A percentile compares a stretch with the other conserved stretches of the same genome.
These are phyloP conservation scores for Dactylellina haptotyla DNA, from an alignment of 2,329 filamentous ascomycete species.

Conservation along the genomic window DNA sequence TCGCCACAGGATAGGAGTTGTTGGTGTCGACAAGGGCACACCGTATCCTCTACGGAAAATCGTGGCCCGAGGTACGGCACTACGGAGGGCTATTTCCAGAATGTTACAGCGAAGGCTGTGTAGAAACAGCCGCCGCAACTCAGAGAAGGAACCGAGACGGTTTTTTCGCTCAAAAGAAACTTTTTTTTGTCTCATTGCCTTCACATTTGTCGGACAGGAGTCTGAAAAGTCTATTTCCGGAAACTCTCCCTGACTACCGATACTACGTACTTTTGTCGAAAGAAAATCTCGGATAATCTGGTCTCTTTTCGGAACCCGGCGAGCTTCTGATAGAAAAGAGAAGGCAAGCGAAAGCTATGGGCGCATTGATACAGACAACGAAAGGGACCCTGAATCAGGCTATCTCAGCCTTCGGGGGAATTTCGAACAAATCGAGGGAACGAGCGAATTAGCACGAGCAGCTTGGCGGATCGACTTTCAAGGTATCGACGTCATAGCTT, in stretches of 20 bases:
- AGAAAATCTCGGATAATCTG: conserved; percentile 25
- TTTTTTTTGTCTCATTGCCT: conserved; percentile 21
- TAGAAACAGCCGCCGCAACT: conserved; percentile 20
- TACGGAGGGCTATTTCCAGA: conserved; percentile 9
- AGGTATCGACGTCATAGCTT: conserved; percentile 32
- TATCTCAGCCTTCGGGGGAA: conserved; percentile 42
- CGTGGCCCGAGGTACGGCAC: background rate
- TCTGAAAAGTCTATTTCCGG: conserved; percentile 40
- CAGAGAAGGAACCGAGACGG: background rate
- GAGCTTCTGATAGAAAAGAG: conserved; percentile 20
- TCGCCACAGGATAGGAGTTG: background rate
- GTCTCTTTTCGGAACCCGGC: conserved; percentile 13
- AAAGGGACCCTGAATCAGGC: conserved; percentile 27
- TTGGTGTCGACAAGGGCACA: background rate
- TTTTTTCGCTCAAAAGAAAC: background rate
- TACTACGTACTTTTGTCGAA: background rate
- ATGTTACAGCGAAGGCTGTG: conserved; percentile 32
- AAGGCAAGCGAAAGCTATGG: conserved; percentile 25
- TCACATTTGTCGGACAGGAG: conserved; percentile 12
- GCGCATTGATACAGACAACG: background rate
- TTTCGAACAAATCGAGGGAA: background rate
- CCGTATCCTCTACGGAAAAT: background rate
- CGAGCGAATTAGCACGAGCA: background rate
- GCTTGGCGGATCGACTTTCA: conserved; percentile 3
- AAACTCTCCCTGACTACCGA: conserved; percentile 32